phyloP scores from a whole-genome alignment of 768 basidiomycete genomes.

The Panaeolus papilionaceus region DNA sequence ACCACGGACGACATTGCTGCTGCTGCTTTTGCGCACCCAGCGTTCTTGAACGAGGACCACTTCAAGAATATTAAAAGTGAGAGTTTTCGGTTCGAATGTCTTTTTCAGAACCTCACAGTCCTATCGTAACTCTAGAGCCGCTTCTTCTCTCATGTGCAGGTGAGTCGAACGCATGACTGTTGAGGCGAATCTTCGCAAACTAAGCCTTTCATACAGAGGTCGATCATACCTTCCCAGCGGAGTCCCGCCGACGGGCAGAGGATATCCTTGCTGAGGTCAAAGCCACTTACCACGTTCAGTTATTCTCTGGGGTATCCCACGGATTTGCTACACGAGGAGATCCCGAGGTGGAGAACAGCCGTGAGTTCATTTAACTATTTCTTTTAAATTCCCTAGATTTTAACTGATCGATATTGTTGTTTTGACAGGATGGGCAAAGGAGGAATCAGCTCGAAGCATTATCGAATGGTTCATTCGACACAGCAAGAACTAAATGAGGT shows the following conservation, averaged over 20 bases:
- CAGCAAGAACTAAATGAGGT: conserved; percentile 38
- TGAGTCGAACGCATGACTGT: not conserved
- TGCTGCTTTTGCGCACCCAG: conserved; percentile 67
- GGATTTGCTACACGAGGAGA: conserved; percentile 58
- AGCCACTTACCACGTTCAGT: conserved; percentile 60
- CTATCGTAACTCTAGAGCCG: not conserved
- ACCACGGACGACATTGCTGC: not conserved
- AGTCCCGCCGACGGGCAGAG: conserved; percentile 59
- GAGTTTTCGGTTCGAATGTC: conserved; percentile 21
- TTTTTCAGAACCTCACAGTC: not conserved
- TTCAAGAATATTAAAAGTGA: conserved; percentile 55
- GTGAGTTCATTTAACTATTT: not conserved
- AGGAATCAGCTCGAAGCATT: conserved; percentile 59
- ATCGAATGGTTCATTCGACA: conserved; percentile 60
- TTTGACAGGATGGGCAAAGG: conserved; percentile 61
- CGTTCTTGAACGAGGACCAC: conserved; percentile 51
- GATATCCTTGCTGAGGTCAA: conserved; percentile 59
- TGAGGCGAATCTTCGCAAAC: not conserved
- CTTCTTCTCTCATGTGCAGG: not conserved
- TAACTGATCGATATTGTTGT: not conserved
- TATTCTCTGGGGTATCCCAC: conserved; percentile 59
- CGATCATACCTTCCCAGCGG: conserved; percentile 58
- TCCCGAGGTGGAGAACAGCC: conserved; percentile 40
- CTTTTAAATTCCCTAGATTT: not conserved
- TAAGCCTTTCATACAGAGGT: not conserved